A percentile compares a stretch with the other conserved stretches of the same genome.
Evolutionary conservation across 2,329 filamentous ascomycete genomes (phyloP).

Genomic region (Fusarium scirpi): DNA sequence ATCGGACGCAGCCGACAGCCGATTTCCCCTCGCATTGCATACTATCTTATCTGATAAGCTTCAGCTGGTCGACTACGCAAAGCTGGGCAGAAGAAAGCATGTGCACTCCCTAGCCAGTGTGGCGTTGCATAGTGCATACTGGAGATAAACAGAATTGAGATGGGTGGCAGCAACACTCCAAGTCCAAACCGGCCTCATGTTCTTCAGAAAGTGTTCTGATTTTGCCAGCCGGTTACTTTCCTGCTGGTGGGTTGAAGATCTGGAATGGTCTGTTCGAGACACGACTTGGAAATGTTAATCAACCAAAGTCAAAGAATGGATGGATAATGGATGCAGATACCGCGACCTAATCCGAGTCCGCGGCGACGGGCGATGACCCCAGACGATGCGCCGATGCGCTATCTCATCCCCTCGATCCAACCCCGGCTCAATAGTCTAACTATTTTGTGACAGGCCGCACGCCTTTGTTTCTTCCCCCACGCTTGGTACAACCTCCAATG

Average conservation of each 20-base stretch:
- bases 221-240: neutral
- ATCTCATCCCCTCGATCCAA: slow-evolving; percentile 26
- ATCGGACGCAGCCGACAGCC: slow-evolving; percentile 42
- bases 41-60: slow-evolving; percentile 39
- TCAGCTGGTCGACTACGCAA: slow-evolving; percentile 23
- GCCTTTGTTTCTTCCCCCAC: slow-evolving; percentile 39
- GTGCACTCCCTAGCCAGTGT: slow-evolving; percentile 13
- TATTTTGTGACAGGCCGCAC: slow-evolving; percentile 10
- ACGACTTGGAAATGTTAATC: neutral
- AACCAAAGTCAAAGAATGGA: neutral
- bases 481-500: slow-evolving; percentile 22
- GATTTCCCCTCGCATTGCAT: slow-evolving; percentile 5
- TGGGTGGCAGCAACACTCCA: slow-evolving; percentile 25
- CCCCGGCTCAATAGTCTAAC: slow-evolving; percentile 20
- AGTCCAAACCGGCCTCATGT: neutral
- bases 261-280: neutral
- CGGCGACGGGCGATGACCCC: slow-evolving; percentile 8
- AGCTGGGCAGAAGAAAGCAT: slow-evolving; percentile 12
- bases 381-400: slow-evolving; percentile 33
- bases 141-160: slow-evolving; percentile 38
- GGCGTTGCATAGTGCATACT: slow-evolving; percentile 11
- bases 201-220: slow-evolving; percentile 4
- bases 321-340: neutral
- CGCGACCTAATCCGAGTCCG: slow-evolving; percentile 5
- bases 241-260: slow-evolving; percentile 1